Base-by-base conservation (phyloP, 805 yeast species). In the Saturnispora serradocipensis region DNA sequence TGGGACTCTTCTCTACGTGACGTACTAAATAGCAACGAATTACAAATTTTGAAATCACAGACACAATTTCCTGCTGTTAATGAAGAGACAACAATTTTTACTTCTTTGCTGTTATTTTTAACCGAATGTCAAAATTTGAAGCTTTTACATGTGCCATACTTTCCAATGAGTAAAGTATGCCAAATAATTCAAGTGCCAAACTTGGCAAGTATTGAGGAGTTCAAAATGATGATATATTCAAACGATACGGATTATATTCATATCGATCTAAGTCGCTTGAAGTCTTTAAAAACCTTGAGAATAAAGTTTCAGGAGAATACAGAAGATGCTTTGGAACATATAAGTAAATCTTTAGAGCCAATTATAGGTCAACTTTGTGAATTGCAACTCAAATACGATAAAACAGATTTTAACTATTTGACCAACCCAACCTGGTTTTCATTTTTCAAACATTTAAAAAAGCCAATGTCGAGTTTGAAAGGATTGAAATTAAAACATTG, bases 361-460 rank as follows among this genome's bases (percentile, higher is more conserved):
- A 5, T 38, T 16, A 11, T 38, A 9, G 24, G 42, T 9, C 38
- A 50, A 9, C 48, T 64, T 25, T 32, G 52, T 28, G 44, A 51
- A 8, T 50, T 64, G 15, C 56, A 55, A 38, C 25, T 63, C 24
- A 56, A 55, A 7, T 59, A 55, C 40, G 50, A 57, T 11, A 58
- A 53, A 45, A 50, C 52, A 4, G 67, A 59, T 27, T 63, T 62
- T 39, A 64, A 64, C 45, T 62, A 62, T 46, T 9, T 48, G 2
- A 46, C 58, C 6, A 51, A 53, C 2, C 59, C 61, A 10, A 56
- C 65, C 13, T 65, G 68, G 68, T 54, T 54, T 36, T 50, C 65
- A n/a, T 61, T 65, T 32, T 65, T 65, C 48, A 48, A 52, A 7
- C 43, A 42, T 3, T 46, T 56, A n/a, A 13, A 16, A 11, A 8